A percentile compares a stretch with the other conserved stretches of the same genome.
Evolutionary conservation across 2,329 filamentous ascomycete genomes (phyloP).

Genomic region (Paraconiothyrium sp.): DNA sequence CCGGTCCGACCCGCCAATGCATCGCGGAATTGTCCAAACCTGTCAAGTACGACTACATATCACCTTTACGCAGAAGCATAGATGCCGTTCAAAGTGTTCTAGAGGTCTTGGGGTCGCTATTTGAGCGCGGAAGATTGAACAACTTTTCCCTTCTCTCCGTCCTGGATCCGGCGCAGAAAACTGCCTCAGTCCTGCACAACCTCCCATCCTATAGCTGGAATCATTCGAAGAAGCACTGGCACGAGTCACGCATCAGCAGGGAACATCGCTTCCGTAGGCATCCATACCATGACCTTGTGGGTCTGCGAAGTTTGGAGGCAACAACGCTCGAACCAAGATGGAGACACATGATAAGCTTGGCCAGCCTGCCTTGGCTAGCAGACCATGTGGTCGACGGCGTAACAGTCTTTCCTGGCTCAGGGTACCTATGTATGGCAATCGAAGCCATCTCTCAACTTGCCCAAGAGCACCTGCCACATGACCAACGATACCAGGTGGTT

Average conservation of each 20-base stretch:
- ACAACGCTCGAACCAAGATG: constrained; percentile 25
- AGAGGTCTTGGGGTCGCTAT: background rate
- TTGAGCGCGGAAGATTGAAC: background rate
- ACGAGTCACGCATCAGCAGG: constrained; percentile 18
- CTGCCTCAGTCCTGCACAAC: background rate
- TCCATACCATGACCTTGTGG: constrained; percentile 20
- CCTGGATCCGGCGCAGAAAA: background rate
- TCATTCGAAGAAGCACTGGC: constrained; percentile 37
- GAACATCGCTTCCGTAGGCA: constrained; percentile 18
- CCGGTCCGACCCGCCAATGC: constrained; percentile 4
- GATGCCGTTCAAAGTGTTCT: constrained; percentile 2
- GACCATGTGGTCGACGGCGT: constrained; percentile 24
- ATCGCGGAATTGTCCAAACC: background rate
- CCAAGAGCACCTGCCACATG: background rate
- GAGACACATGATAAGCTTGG: constrained; percentile 27
- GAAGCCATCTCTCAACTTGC: constrained; percentile 10
- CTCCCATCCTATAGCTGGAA: constrained; percentile 43
- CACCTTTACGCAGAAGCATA: background rate
- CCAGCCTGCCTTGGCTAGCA: constrained; percentile 23
- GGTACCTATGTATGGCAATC: constrained; percentile 14
- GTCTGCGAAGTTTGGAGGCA: constrained; percentile 8
- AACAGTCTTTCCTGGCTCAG: constrained; percentile 24
- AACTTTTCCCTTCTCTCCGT: background rate
- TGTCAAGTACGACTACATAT: constrained; percentile 8
- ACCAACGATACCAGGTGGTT: background rate